Conservation (phyloP, 257 asterid genomes). For the Fraxinus americana region DNA sequence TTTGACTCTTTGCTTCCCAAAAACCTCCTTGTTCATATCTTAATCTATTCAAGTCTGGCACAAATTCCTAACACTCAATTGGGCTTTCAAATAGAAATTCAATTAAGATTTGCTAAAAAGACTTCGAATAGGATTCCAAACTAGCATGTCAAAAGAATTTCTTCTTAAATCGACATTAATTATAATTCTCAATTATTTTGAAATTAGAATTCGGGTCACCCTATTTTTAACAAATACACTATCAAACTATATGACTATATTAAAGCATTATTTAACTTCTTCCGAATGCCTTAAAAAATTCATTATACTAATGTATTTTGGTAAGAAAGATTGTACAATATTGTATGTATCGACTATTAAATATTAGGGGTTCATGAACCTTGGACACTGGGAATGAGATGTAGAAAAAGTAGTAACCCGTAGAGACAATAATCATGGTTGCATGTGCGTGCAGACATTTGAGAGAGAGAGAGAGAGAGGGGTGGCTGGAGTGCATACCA, state of each 20-base stretch:
- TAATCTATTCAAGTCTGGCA: too few relatives aligned
- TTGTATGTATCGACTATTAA: too few relatives aligned
- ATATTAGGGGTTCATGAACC: background rate
- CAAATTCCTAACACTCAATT: too few relatives aligned
- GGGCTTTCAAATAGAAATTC: too few relatives aligned
- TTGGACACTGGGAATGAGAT: background rate
- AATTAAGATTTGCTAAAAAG: too few relatives aligned
- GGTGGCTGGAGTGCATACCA: slow-evolving; percentile 34
- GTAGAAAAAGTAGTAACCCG: background rate
- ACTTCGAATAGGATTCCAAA: too few relatives aligned
- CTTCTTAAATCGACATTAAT: too few relatives aligned
- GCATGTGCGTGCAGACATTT: background rate
- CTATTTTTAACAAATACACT: background rate
- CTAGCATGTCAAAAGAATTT: too few relatives aligned
- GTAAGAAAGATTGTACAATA: background rate
- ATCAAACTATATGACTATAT: background rate
- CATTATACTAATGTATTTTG: background rate
- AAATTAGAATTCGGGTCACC: too few relatives aligned
- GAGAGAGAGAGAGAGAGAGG: background rate
- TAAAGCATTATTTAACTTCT: background rate
- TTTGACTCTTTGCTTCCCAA: too few relatives aligned
- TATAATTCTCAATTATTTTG: too few relatives aligned
- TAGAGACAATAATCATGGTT: background rate
- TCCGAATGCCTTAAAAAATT: slow-evolving; percentile 3
- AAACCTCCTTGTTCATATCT: too few relatives aligned